These are phyloP conservation scores for Venturia pyrina DNA, from an alignment of 2,329 filamentous ascomycete genomes.

Conservation along the genomic window DNA sequence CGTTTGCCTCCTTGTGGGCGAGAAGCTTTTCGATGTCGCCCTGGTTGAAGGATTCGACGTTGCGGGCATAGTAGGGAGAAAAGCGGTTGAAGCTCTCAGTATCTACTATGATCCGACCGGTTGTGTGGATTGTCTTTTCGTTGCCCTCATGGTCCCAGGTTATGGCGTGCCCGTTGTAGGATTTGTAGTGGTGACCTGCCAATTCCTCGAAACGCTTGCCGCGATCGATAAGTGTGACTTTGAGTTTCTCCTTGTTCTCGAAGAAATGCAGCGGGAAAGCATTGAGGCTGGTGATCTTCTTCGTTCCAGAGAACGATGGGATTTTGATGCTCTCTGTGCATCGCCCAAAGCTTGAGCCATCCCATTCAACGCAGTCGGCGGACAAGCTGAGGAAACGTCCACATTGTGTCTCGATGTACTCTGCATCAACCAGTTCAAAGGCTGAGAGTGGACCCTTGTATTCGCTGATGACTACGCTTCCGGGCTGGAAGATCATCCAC, in stretches of 20 bases:
- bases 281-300: constrained; percentile 31
- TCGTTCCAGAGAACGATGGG: constrained; percentile 29
- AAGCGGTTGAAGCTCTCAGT: constrained; percentile 29
- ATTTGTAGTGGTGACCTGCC: constrained; percentile 18
- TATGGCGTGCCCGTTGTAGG: constrained; percentile 6
- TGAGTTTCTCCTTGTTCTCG: constrained; percentile 23
- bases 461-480: constrained; percentile 16
- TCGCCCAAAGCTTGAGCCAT: constrained; percentile 25
- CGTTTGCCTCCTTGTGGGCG: not conserved
- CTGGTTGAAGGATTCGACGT: not conserved
- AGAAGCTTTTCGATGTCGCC: not conserved
- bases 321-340: constrained; percentile 15
- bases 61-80: constrained; percentile 8
- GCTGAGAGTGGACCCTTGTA: constrained; percentile 18
- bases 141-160: constrained; percentile 5
- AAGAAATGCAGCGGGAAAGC: constrained; percentile 38
- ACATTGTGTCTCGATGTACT: constrained; percentile 9
- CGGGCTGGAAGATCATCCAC: constrained; percentile 35
- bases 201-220: not conserved
- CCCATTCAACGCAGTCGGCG: constrained; percentile 27
- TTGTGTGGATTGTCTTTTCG: constrained; percentile 18
- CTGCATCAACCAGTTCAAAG: constrained; percentile 18
- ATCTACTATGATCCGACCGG: constrained; percentile 43
- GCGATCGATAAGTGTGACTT: not conserved
- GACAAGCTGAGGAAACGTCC: constrained; percentile 15